A percentile compares a stretch with the other conserved stretches of the same genome.
Evolutionary conservation across 1,284 basidiomycete species (phyloP).

Genomic region (Marasmius fiardii): DNA sequence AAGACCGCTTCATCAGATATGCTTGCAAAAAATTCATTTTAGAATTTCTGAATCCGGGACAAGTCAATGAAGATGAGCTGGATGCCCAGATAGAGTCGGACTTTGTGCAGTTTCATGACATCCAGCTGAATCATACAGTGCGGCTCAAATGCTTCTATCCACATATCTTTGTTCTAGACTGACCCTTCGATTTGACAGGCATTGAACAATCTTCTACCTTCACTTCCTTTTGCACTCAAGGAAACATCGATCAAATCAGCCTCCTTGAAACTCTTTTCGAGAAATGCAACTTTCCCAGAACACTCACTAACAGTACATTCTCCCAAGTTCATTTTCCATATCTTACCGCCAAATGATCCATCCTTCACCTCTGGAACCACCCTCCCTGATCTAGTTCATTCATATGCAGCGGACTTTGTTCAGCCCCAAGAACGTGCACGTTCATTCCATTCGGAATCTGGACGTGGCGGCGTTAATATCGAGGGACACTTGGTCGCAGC

Average conservation of each 20-base stretch:
- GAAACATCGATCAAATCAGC: neutral
- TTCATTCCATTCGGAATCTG: neutral
- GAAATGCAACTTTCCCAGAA: neutral
- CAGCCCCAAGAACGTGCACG: neutral
- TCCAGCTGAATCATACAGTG: neutral
- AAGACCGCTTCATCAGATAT: neutral
- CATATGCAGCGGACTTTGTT: neutral
- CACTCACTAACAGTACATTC: neutral
- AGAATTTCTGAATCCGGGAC: neutral
- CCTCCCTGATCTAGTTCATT: neutral
- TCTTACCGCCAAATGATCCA: neutral
- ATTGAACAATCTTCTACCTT: neutral
- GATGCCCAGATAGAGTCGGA: neutral
- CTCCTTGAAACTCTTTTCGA: neutral
- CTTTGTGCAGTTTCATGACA: neutral
- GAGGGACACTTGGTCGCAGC: neutral
- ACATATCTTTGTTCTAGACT: neutral
- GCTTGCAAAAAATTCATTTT: neutral
- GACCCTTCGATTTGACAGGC: neutral
- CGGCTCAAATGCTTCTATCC: neutral
- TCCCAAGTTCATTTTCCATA: neutral
- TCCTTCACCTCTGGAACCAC: neutral
- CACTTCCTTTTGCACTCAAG: neutral
- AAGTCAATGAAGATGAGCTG: neutral
- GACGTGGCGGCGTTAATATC: neutral